These are phyloP conservation scores for Astragalus membranaceus DNA, from an alignment of 306 rosid species.

Conservation along the genomic window DNA sequence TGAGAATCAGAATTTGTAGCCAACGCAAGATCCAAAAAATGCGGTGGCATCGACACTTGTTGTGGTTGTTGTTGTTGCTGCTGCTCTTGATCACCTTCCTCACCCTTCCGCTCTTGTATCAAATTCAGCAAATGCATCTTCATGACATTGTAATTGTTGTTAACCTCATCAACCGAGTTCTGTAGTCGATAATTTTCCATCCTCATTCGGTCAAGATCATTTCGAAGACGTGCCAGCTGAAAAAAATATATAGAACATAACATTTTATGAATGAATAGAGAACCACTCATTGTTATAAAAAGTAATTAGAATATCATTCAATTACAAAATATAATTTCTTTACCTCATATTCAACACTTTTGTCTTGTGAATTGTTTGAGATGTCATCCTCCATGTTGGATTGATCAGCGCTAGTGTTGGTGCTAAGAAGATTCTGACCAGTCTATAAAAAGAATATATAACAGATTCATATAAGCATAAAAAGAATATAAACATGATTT, in stretches of 20 bases:
- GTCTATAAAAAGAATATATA: conserved; percentile 35
- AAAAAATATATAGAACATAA: no score
- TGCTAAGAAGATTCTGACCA: conserved; percentile 72
- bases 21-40: conserved; percentile 66
- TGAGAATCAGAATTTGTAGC: conserved; percentile 33
- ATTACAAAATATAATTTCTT: neutral
- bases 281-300: neutral
- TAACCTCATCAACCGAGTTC: conserved; percentile 40
- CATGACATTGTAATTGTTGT: conserved; percentile 41
- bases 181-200: conserved; percentile 51
- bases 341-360: conserved; percentile 53
- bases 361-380: conserved; percentile 34
- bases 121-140: conserved; percentile 37
- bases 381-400: conserved; percentile 50
- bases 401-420: conserved; percentile 55
- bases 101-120: conserved; percentile 38
- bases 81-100: conserved; percentile 7
- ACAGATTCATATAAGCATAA: neutral
- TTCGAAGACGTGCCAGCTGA: conserved; percentile 49
- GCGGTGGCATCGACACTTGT: conserved; percentile 37
- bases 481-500: no score
- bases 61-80: neutral
- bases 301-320: neutral
- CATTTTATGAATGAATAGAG: neutral
- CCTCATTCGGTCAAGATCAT: conserved; percentile 49